phyloP scores from a whole-genome alignment of 2,329 filamentous ascomycete genomes.

The Tolypocladium inflatum region DNA sequence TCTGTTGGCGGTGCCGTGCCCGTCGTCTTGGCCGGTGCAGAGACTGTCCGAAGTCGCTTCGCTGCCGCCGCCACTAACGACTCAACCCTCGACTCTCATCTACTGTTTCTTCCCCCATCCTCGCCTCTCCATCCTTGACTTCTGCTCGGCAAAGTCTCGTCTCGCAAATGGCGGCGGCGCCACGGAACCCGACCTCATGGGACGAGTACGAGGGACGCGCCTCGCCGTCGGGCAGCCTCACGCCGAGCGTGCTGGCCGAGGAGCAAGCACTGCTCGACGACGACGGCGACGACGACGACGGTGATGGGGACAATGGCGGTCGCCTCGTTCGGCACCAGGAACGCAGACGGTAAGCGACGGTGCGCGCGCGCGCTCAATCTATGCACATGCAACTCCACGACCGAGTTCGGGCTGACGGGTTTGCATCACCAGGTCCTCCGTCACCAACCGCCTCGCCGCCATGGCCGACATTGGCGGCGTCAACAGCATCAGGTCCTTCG shows the following conservation, averaged over 20 bases:
- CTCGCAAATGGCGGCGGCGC: constrained; percentile 15
- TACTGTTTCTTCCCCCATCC: neutral
- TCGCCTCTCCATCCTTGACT: neutral
- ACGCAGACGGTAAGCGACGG: constrained; percentile 18
- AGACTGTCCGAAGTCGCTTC: neutral
- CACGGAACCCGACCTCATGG: constrained; percentile 33
- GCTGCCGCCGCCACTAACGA: neutral
- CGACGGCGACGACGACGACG: constrained; percentile 21
- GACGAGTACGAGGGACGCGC: constrained; percentile 34
- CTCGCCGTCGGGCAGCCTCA: constrained; percentile 32
- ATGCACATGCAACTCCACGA: neutral
- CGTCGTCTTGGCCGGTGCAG: neutral
- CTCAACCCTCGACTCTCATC: neutral
- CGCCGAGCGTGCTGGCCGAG: constrained; percentile 32
- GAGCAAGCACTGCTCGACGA: constrained; percentile 36
- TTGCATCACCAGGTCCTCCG: constrained; percentile 39
- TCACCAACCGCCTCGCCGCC: constrained; percentile 45
- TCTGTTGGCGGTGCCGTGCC: neutral
- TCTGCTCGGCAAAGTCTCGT: neutral
- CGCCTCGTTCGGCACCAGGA: constrained; percentile 11
- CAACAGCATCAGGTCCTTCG: constrained; percentile 91
- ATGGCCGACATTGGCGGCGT: constrained; percentile 72
- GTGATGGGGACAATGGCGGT: constrained; percentile 2
- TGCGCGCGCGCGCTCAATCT: neutral
- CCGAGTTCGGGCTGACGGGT: neutral